Evolutionary conservation across 345 rosid species (phyloP).

Genomic region (Brassica nigra): DNA sequence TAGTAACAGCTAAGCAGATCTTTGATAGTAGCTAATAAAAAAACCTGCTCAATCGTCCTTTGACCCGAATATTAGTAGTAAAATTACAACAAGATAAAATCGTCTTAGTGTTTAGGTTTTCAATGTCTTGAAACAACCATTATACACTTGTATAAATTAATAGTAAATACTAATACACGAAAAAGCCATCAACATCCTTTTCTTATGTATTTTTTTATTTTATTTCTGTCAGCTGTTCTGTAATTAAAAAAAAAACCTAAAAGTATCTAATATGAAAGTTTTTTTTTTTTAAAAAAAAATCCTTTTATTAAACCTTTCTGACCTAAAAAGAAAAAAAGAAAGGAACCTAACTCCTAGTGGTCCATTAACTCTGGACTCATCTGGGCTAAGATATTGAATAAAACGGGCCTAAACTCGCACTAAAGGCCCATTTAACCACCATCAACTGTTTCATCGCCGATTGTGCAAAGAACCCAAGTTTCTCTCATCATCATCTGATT

Average conservation of each 20-base stretch:
- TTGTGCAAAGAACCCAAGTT: neutral
- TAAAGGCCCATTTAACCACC: constrained; percentile 6
- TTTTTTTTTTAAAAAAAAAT: no score
- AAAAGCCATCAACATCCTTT: neutral
- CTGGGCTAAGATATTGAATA: neutral
- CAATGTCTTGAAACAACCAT: neutral
- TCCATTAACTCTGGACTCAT: neutral
- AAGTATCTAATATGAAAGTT: no score
- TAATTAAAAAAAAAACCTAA: no score
- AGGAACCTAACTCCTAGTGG: neutral
- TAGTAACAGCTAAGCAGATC: neutral
- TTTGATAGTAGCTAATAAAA: neutral
- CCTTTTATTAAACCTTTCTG: no score
- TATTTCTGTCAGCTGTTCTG: no score
- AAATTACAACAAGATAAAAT: neutral
- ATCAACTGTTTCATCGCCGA: neutral
- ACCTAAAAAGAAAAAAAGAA: no score
- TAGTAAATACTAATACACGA: no score
- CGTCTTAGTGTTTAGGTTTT: no score
- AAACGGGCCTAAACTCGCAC: neutral
- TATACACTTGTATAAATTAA: neutral
- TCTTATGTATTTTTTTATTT: no score
- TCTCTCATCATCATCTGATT: neutral
- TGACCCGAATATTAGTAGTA: neutral
- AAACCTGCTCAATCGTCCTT: neutral